Evolutionary conservation across 805 yeast genomes (phyloP).

Genomic region (Schwanniomyces polymorphus): DNA sequence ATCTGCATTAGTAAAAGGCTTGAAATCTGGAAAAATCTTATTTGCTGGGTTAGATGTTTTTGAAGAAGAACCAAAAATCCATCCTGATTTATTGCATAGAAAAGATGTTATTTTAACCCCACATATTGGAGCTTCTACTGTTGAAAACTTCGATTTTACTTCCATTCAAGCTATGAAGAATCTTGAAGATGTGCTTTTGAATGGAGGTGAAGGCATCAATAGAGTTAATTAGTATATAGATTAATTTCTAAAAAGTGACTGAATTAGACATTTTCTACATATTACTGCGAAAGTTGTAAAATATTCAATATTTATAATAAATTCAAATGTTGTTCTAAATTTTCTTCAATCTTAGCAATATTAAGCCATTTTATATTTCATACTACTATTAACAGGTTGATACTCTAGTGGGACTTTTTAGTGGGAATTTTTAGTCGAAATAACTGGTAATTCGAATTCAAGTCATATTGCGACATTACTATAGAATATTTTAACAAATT

Average conservation of each 20-base stretch:
- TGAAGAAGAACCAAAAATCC: slow-evolving; percentile 60
- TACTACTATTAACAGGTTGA: no score
- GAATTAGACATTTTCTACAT: not conserved
- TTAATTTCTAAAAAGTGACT: not conserved
- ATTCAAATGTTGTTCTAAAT: no score
- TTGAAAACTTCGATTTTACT: slow-evolving; percentile 53
- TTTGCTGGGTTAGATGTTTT: slow-evolving; percentile 77
- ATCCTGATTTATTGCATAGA: slow-evolving; percentile 49
- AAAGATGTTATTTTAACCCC: slow-evolving; percentile 69
- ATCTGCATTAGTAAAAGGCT: slow-evolving; percentile 59
- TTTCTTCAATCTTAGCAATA: no score
- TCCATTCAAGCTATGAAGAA: slow-evolving; percentile 56
- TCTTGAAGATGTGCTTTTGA: slow-evolving; percentile 45
- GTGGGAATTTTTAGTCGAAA: no score
- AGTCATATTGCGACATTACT: no score
- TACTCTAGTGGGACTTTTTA: no score
- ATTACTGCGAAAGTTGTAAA: not conserved
- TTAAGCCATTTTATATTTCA: no score
- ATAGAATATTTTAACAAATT: no score
- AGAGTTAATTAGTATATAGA: slow-evolving; percentile 22
- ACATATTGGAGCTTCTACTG: slow-evolving; percentile 70
- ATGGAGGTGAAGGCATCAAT: slow-evolving; percentile 37
- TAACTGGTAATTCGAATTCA: no score
- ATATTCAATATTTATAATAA: not conserved
- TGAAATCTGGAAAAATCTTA: slow-evolving; percentile 57